These are phyloP conservation scores for Arctium lappa DNA, from an alignment of 129 eudicot species.

Conservation along the genomic window DNA sequence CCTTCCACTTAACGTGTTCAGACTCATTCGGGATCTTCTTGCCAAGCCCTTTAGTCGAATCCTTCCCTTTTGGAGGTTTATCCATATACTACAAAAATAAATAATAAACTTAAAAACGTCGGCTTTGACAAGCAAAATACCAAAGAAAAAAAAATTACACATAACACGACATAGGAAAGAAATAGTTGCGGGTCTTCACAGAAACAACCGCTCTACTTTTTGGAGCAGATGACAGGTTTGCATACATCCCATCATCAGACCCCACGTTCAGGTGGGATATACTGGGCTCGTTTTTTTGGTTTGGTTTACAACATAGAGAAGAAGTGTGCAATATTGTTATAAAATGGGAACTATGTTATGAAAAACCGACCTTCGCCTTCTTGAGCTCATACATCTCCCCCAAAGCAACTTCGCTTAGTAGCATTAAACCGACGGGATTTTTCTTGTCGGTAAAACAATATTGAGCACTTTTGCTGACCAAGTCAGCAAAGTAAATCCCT, in stretches of 20 bases:
- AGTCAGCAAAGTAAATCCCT: slow-evolving; percentile 95
- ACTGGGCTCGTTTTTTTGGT: not conserved
- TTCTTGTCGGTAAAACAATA: slow-evolving; percentile 82
- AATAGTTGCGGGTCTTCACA: not conserved
- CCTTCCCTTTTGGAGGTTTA: slow-evolving; percentile 91
- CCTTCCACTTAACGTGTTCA: slow-evolving; percentile 77
- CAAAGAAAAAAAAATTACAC: not conserved
- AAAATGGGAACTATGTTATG: not conserved
- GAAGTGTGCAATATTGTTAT: not conserved
- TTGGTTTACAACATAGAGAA: not conserved
- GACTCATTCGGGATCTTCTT: slow-evolving; percentile 69
- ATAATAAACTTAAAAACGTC: not conserved
- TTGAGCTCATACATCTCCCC: slow-evolving; percentile 84
- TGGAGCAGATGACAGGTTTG: not conserved
- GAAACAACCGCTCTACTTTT: not conserved
- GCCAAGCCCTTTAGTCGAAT: slow-evolving; percentile 97
- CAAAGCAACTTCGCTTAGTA: slow-evolving; percentile 88
- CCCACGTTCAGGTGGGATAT: not conserved
- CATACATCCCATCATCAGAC: not conserved
- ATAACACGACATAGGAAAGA: not conserved
- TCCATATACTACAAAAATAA: slow-evolving; percentile 63
- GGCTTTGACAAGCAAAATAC: too few relatives aligned
- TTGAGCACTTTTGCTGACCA: slow-evolving; percentile 99
- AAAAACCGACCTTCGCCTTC: slow-evolving; percentile 58
- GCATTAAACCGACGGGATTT: slow-evolving; percentile 90